phyloP scores from a whole-genome alignment of 805 yeast species.

The Scheffersomyces ergatensis region DNA sequence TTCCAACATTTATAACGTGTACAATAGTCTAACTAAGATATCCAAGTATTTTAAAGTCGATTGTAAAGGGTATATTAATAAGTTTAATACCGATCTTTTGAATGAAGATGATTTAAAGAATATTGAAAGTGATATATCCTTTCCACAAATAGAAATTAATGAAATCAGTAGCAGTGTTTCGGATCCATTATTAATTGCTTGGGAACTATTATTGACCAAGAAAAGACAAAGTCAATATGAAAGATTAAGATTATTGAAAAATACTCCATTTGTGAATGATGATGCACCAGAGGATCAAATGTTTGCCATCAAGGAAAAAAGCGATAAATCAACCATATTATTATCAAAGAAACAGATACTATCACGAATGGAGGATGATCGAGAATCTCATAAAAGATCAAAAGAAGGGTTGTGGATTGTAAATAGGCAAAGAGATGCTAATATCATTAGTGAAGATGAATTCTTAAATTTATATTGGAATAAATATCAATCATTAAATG shows the following conservation, averaged over 20 bases:
- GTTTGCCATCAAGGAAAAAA: constrained; percentile 22
- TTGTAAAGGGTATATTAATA: constrained; percentile 20
- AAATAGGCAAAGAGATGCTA: constrained; percentile 39
- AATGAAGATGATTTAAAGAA: constrained; percentile 33
- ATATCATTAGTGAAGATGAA: constrained; percentile 35
- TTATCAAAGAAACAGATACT: constrained; percentile 54
- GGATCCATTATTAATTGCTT: constrained; percentile 35
- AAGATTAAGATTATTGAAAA: constrained; percentile 37
- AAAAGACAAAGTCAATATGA: constrained; percentile 54
- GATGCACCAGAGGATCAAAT: constrained; percentile 23
- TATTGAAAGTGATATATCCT: constrained; percentile 29
- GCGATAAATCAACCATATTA: constrained; percentile 13
- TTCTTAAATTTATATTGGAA: constrained; percentile 48
- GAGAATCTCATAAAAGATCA: constrained; percentile 84
- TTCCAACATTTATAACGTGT: constrained; percentile 35
- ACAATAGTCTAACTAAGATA: constrained; percentile 32
- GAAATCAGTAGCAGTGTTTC: constrained; percentile 14
- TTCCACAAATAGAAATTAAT: constrained; percentile 20
- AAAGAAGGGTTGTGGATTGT: constrained; percentile 82
- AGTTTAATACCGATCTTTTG: constrained; percentile 25
- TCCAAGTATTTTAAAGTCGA: constrained; percentile 34
- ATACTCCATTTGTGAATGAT: constrained; percentile 19
- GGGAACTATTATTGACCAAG: constrained; percentile 47
- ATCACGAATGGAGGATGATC: constrained; percentile 84
- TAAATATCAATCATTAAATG: constrained; percentile 42